Base-by-base conservation (phyloP, 2,329 filamentous ascomycete genomes). In the Fusarium poae region DNA sequence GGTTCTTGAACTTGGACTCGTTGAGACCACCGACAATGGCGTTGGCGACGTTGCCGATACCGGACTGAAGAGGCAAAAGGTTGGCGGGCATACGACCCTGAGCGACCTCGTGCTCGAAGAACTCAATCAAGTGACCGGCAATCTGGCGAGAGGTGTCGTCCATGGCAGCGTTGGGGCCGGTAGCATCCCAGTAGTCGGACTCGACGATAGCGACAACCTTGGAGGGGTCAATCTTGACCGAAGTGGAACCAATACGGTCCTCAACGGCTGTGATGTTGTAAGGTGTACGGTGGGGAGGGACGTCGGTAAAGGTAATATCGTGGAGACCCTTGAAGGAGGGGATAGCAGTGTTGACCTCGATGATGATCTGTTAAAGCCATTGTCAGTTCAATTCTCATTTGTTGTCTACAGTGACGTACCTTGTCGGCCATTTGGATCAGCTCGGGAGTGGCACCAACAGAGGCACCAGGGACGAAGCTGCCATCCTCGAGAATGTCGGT, bases 31-130 rank as follows among this genome's bases (percentile, higher is more conserved):
- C 93, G 62, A 97, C 89, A 67, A 97, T 94, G 37, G 93, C 93
- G 79, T 97, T 97, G 79, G 93, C 93, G 72, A 97, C 97, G 83
- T 97, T 97, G 68, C 94, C 93, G 72, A 97, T 97, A 44, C 93
- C 93, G 13, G 91, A 94, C 79, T 97, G 93, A 20, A 97, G 86
- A 3, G 93, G 93, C 1, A 96, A 85, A 3, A 97, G 87, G 76
- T 89, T 93, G 72, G 86, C 80, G 3, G 93, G 93, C 52, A 97
- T 86, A 39, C 93, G 90, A 67, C 91, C 93, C 68, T 90, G 89
- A 29, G 83, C 82, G 54, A 97, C 94, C 80, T 97, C 93, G 80
- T 97, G 92, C 82, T 96, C 90, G 57, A 97, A 85, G 83, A 85
- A 88, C 74, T 97, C 92, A 68, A 97, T 96, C 60, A 97, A 80